Base-by-base conservation (phyloP, 202 grass and related monocot species). In the Eragrostis tef region DNA sequence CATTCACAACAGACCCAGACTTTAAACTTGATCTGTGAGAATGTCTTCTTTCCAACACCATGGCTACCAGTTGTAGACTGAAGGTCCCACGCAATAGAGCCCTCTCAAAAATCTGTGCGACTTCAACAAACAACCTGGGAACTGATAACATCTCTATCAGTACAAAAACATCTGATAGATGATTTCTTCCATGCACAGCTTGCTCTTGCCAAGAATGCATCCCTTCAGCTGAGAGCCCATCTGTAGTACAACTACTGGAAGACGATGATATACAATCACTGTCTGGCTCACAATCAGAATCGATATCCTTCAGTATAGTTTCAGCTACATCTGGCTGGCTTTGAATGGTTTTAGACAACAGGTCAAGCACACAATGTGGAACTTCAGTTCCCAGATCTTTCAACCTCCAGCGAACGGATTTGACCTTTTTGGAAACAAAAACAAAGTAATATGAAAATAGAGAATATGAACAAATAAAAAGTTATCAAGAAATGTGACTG, bases 11-110 rank as follows among this genome's bases (percentile, higher is more conserved):
- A 87, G 86, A 71, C 56, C 73, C 83, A 50, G 86, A 83, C 79
- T 91, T 91, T 67, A 71, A 70, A 74, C 67, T 81, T 83, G 83
- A 78, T n/a, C 67, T 87, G 71, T 75, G 80, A 86, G 86, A 91
- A 89, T 93, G 85, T 64, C 96, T 88, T 79, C 85, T 95, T 94
- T 98, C 92, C 80, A 98, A 81, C 79, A 91, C 87, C 86, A 91
- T 80, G 52, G 90, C 90, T 81, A 98, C 87, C 88, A 91, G 84
- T 66, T 93, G 88, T 78, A 91, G 71, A 75, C 88, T 85, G 80
- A 93, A 84, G 27, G 83, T 80, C 47, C 90, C 87, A 81, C 75
- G 77, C 71, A 85, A 60, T 75, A 98, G 85, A 36, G 82, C 86
- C 83, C 85, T 95, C 86, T 95, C 89, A 71, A 98, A 82, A 84